Base-by-base conservation (phyloP, 352 stramenopile species). In the Elongisporangium anandrum region DNA sequence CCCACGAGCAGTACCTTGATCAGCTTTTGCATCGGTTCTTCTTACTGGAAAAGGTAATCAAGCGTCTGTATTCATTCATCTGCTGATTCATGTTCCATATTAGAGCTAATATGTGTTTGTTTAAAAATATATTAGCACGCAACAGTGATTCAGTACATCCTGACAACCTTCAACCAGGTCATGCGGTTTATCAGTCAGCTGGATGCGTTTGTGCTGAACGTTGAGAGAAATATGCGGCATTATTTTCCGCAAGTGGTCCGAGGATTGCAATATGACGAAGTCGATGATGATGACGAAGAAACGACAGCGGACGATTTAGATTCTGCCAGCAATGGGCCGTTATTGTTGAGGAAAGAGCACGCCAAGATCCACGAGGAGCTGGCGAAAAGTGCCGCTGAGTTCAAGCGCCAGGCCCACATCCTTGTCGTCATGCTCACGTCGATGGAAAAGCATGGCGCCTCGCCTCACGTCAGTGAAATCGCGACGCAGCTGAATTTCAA, bases 401-500 rank as follows among this genome's bases (percentile, higher is more conserved):
- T 83, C 65, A 78, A 85, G 57, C 72, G 72, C 16, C 81, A 88
- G 51, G 75, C 83, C 4, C 77, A 85, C 57, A 82, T 89, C 52
- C 56, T 94, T 52, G 79, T 87, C 10, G 75, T 90, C 21, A 80
- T 92, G 64, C 70, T 94, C 29, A 81, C 79, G 1, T 68, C 78
- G 13, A 92, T 92, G 84, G 63, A 81, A 20, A 90, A 88, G 52
- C 76, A 88, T 57, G 77, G 81, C 0, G 78, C 80, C 12, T 89
- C 80, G 15, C 69, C 80, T 10, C 74, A 94, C 59, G 75, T 92
- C 16, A 81, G 73, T 19, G 75, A 91, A 50, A 72, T 92, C 20
- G 59, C 88, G 21, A 75, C 78, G 16, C 76, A 88, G 24, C 75
- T 94, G 50, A 94, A 90, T 57, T 94, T 80, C 69, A 94, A 94